Evolutionary conservation across 2,329 filamentous ascomycete species (phyloP), one percentile per base, ranked within the genome.

Genomic region (Stagonosporopsis chrysanthemi): DNA sequence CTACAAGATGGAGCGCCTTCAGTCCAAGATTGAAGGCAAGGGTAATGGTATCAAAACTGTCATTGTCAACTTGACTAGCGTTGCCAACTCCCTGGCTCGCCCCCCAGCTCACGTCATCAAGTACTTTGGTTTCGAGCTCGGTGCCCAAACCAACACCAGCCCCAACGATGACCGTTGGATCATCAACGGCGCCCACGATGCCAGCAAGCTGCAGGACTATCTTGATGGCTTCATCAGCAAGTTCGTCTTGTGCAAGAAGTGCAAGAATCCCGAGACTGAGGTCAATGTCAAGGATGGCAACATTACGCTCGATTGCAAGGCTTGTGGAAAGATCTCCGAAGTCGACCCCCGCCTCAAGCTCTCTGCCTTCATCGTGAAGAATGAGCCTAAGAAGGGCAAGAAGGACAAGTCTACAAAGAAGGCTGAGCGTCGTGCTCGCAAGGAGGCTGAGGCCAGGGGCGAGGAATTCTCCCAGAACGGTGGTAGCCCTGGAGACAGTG

Each of bases 41-140:
- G 95, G 95, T 69, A 99, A 99, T 83, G 95, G 95, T 77, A 99
- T 99, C 88, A 99, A 99, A 85, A 99, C 79, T 72, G 95, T 99
- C 75, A 89, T 99, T 71, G 92, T 96, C 86, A 99, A 99, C 81
- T 82, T 99, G 76, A 91, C 88, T 85, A 96, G 91, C 76, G 92
- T 99, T 69, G 93, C 94, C 71, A 85, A 90, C 74, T 96, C 94
- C 63, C 88, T 99, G 69, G 92, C 91, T 73, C 94, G 95, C 71
- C 94, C 94, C 64, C 92, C 93, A 65, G 85, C 91, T 75, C 96
- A 97, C 79, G 87, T 99, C 77, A 98, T 99, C 88, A 99, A 99
- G 84, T 99, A 96, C 84, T 99, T 99, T 75, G 95, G 95, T 71
- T 98, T 99, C 78, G 95, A 99, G 82, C 88, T 99, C 57, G 95